Percentiles rank a stretch among this genome's conserved stretches.
phyloP scores from a whole-genome alignment of 768 basidiomycete species.

The Chlorophyllum brunneum region DNA sequence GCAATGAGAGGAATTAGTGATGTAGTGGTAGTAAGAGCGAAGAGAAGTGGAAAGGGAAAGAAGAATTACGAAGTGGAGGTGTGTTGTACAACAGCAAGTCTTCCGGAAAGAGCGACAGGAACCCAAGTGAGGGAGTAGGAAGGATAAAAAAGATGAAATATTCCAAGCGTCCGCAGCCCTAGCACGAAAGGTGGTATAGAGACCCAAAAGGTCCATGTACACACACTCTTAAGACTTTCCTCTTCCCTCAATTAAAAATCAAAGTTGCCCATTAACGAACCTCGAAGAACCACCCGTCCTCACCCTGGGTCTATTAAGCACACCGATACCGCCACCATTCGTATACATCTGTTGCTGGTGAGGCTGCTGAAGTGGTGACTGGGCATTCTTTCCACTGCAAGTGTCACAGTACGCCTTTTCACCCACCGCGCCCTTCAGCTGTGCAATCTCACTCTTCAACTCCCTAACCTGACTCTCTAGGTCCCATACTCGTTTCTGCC shows the following conservation, averaged over 20 bases:
- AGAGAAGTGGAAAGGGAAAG: not conserved
- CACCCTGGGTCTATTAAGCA: slow-evolving; percentile 63
- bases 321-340: slow-evolving; percentile 33
- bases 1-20: not conserved
- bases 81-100: slow-evolving; percentile 7
- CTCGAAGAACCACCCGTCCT: slow-evolving; percentile 64
- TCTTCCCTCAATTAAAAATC: slow-evolving; percentile 7
- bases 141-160: not conserved
- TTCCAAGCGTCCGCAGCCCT: not conserved
- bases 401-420: slow-evolving; percentile 41
- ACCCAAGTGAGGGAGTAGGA: not conserved
- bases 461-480: slow-evolving; percentile 70
- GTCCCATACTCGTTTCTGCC: slow-evolving; percentile 75
- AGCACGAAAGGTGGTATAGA: not conserved
- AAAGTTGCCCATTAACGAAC: slow-evolving; percentile 52
- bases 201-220: not conserved
- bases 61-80: slow-evolving; percentile 5
- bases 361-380: not conserved
- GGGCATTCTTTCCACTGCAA: slow-evolving; percentile 49
- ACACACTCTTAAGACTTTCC: not conserved
- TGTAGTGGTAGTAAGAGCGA: not conserved
- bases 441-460: slow-evolving; percentile 65
- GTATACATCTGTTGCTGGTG: not conserved
- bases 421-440: slow-evolving; percentile 32
- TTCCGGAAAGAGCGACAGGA: not conserved